Base-by-base conservation (phyloP, 768 basidiomycete genomes). In the Coprinopsis sp. region DNA sequence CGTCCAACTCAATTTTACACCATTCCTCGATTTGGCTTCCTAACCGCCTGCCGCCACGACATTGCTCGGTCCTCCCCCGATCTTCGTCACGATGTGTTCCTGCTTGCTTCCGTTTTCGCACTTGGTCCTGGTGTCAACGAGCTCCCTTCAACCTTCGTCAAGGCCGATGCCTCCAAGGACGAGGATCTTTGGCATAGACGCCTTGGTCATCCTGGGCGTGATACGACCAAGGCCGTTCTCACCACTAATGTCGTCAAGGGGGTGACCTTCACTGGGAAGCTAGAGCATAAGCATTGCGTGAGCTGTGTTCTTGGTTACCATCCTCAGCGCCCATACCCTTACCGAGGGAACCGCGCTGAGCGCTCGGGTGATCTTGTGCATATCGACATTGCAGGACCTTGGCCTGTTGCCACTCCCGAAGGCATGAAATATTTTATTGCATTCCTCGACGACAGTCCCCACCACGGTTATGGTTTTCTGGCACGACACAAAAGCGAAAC, bases 131-230 rank as follows among this genome's bases (percentile, higher is more conserved):
- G n/a, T n/a, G n/a, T n/a, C n/a, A n/a, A n/a, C n/a, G n/a, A n/a
- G n/a, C n/a, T n/a, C n/a, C n/a, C n/a, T n/a, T n/a, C n/a, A n/a
- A n/a, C n/a, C n/a, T n/a, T n/a, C n/a, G n/a, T n/a, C n/a, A n/a
- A n/a, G n/a, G n/a, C n/a, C n/a, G n/a, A n/a, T n/a, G n/a, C n/a
- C n/a, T n/a, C n/a, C n/a, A n/a, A n/a, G n/a, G n/a, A n/a, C n/a
- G n/a, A n/a, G n/a, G n/a, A n/a, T n/a, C 49, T 60, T 1, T 64
- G 58, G 60, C 65, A 64, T 40, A 33, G 53, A n/a, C 47, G 52
- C 2, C 49, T 62, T 33, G 61, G 62, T 8, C 63, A 66, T 28
- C 41, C 55, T 23, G 54, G 57, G 2, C n/a, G 29, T 0, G 54
- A 58, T n/a, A 46, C 58, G 0, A 60, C 57, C 2, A 30, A 46